Conservation (phyloP, 331 rosid species). For the Spiraea crenata region DNA sequence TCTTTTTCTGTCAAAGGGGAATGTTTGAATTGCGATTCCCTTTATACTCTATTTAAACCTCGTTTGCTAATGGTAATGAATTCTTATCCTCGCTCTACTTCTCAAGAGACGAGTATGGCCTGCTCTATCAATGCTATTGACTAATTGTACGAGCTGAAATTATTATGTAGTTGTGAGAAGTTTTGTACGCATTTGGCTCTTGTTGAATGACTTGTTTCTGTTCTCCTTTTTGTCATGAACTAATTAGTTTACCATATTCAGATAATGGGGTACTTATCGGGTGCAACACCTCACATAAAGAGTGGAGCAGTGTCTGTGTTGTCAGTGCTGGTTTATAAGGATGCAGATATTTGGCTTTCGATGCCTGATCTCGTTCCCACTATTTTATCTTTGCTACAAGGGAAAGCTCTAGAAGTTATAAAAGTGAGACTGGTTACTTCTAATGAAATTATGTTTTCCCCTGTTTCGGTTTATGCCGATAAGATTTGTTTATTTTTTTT, state of each 20-base stretch:
- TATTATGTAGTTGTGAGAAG: background rate
- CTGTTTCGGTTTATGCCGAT: slow-evolving; percentile 3
- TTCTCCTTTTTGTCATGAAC: slow-evolving; percentile 10
- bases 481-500: background rate
- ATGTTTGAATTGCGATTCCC: background rate
- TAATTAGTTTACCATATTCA: slow-evolving; percentile 34
- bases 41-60: background rate
- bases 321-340: slow-evolving; percentile 75
- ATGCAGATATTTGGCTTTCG: slow-evolving; percentile 54
- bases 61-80: background rate
- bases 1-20: background rate
- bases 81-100: background rate
- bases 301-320: slow-evolving; percentile 95
- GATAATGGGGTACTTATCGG: slow-evolving; percentile 90
- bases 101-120: too few species aligned
- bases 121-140: background rate
- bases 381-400: slow-evolving; percentile 69
- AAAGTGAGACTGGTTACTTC: slow-evolving; percentile 52
- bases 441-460: slow-evolving; percentile 14
- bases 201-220: slow-evolving; percentile 18
- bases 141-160: background rate
- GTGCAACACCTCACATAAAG: slow-evolving; percentile 85
- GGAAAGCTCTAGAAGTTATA: slow-evolving; percentile 71
- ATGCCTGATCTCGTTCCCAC: slow-evolving; percentile 74
- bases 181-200: slow-evolving; percentile 4